Evolutionary conservation across 441 rosid species (phyloP), one percentile per base, ranked within the genome.

Genomic region (Metrosideros polymorpha): DNA sequence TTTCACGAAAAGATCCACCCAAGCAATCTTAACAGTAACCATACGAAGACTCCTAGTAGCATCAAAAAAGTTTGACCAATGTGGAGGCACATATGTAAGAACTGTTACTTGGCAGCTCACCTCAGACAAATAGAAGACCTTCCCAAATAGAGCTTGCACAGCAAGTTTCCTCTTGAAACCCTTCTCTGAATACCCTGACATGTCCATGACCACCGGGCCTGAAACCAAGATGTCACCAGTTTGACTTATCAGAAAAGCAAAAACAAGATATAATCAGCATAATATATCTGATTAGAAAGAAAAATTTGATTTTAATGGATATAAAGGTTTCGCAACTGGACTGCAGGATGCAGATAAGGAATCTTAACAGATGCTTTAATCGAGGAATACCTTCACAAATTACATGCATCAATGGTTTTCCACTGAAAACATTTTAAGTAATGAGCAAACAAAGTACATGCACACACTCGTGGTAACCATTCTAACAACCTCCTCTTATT

Each of bases 161-260:
- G 99, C 98, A 43, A 98, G 98, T 90, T 98, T 96, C 91, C 99
- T 95, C 94, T 94, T 95, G 88, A 96, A 96, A 59, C 99, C 99
- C 86, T 90, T 95, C 63, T 96, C 98, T 57, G 98, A 93, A 90
- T 95, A 95, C 75, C 98, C 97, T 66, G 96, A 87, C 94, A 93
- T 87, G 54, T 95, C 93, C 98, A 95, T 94, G 84, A 95, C 98
- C 86, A 97, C 97, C 10, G 99, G 99, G 84, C 99, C 98, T 96
- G 93, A 90, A 87, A 83, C 49, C 79, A 71, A 83, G 61, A 83
- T 52, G 45, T 83, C 55, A 18, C 10, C 1, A 39, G 79, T 39
- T n/a, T 39, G 39, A 22, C n/a, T 6, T 71, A 71, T 10, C 5
- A 4, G n/a, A 71, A 71, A 71, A 71, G 4, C 17, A 71, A 39